Conservation (phyloP, 148 eudicot genomes). For the Silene latifolia region DNA sequence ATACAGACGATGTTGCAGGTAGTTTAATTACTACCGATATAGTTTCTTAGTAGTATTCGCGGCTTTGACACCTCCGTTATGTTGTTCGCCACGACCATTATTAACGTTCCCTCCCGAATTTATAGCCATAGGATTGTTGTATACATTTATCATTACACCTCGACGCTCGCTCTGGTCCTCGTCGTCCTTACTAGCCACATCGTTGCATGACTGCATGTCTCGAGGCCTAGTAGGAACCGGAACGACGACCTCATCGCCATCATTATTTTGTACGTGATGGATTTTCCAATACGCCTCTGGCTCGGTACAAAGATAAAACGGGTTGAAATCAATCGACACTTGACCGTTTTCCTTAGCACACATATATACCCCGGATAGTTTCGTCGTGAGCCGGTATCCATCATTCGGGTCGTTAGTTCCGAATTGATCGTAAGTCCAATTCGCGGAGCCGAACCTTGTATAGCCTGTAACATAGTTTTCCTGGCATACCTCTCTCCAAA, state of each 20-base stretch:
- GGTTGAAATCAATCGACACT: neutral
- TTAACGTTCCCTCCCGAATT: neutral
- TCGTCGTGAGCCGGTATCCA: neutral
- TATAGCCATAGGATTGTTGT: neutral
- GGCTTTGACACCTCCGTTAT: neutral
- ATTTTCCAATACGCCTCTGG: slow-evolving; percentile 1
- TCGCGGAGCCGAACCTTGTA: neutral
- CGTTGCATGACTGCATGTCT: neutral
- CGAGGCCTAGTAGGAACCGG: neutral
- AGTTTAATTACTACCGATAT: too few species aligned
- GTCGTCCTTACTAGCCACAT: neutral
- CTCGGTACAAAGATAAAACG: neutral
- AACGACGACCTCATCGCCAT: neutral
- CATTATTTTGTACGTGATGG: neutral
- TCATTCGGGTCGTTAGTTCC: neutral
- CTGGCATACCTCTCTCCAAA: neutral
- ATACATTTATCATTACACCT: neutral
- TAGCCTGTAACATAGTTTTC: neutral
- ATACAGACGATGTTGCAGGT: too few species aligned
- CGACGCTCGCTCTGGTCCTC: neutral
- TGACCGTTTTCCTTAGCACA: neutral
- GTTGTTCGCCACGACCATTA: neutral
- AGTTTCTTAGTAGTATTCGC: neutral
- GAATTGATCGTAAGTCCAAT: neutral
- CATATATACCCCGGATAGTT: neutral